Conservation (phyloP, 2,329 filamentous ascomycete genomes). For the Apiospora malaysiana region DNA sequence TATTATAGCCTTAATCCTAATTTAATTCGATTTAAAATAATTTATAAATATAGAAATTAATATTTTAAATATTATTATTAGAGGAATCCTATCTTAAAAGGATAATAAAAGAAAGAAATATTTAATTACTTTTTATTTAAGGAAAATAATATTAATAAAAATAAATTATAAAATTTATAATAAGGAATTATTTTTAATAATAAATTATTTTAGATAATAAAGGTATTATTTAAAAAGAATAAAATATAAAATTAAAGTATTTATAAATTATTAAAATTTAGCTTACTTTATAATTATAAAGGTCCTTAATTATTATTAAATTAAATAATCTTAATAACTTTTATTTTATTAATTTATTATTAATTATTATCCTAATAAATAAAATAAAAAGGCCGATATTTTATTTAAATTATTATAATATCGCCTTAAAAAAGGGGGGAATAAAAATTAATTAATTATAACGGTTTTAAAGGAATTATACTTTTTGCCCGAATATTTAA, state of each 20-base stretch:
- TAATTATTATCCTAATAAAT: neutral
- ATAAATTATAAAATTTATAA: neutral
- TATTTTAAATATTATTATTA: no score
- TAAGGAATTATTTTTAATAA: neutral
- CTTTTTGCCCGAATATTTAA: neutral
- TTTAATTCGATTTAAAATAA: no score
- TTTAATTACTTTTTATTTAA: neutral
- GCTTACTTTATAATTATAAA: neutral
- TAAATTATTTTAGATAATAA: neutral
- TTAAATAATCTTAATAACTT: neutral
- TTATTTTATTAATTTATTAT: neutral
- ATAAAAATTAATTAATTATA: neutral
- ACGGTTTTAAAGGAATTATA: neutral
- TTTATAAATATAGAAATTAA: no score
- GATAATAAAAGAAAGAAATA: neutral
- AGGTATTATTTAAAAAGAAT: neutral
- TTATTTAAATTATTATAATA: neutral
- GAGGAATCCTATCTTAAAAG: no score
- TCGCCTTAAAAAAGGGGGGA: neutral
- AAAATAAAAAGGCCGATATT: neutral
- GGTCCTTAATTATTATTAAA: neutral
- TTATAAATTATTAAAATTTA: neutral
- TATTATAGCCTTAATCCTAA: no score
- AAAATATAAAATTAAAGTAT: neutral
- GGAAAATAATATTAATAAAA: neutral